These are phyloP conservation scores for Exsudoporus frostii DNA, from an alignment of 768 basidiomycete species.

Conservation along the genomic window DNA sequence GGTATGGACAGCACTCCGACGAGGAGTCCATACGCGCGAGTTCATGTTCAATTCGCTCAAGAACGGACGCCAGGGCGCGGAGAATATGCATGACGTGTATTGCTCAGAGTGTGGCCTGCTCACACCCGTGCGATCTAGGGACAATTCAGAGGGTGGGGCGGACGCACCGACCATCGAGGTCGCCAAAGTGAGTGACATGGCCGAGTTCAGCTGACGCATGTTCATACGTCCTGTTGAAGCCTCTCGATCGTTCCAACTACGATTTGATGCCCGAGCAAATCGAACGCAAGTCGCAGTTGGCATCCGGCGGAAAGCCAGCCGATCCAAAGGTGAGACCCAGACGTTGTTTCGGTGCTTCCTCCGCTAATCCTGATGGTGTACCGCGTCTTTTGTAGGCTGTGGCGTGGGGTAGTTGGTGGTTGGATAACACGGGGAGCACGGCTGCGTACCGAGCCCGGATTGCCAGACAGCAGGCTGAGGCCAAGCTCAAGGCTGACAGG, in stretches of 20 bases:
- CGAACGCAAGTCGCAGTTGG: background rate
- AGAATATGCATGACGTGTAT: conserved; percentile 19
- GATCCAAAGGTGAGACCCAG: background rate
- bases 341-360: background rate
- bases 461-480: conserved; percentile 9
- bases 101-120: conserved; percentile 18
- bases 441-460: conserved; percentile 11
- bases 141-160: conserved; percentile 12
- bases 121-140: conserved; percentile 10
- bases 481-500: background rate
- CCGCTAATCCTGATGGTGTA: background rate
- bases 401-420: conserved; percentile 11
- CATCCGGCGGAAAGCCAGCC: background rate
- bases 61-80: conserved; percentile 11
- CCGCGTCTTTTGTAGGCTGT: background rate
- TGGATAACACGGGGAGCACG: conserved; percentile 14
- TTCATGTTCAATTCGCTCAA: conserved; percentile 18
- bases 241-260: conserved; percentile 14
- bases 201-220: background rate
- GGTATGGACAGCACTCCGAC: conserved; percentile 17
- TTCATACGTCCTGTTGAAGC: background rate
- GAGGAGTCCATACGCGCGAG: conserved; percentile 17
- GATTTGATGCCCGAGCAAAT: conserved; percentile 8
- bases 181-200: conserved; percentile 1
- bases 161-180: conserved; percentile 10